Percentiles rank a stretch among this genome's conserved stretches.
phyloP scores from a whole-genome alignment of 208 protist genomes.

The Trypanosomatidae sp. region DNA sequence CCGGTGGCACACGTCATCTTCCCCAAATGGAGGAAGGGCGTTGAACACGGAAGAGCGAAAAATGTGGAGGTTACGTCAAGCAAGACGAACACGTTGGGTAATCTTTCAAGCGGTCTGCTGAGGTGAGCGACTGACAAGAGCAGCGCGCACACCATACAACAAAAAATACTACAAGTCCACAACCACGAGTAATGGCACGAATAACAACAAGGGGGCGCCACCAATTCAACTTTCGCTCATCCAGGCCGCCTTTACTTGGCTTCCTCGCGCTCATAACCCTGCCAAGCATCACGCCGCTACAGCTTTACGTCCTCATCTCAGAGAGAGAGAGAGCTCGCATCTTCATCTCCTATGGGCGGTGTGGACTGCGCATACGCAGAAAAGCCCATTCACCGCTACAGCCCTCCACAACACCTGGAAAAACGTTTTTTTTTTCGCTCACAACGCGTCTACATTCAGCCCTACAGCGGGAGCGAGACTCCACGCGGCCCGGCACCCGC shows the following conservation, averaged over 20 bases:
- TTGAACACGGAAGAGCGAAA: background rate
- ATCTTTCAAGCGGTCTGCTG: background rate
- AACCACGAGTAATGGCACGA: background rate
- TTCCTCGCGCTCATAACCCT: background rate
- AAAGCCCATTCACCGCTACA: no score
- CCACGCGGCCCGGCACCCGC: background rate
- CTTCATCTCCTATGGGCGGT: background rate
- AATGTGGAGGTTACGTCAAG: background rate
- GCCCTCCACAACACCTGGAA: no score
- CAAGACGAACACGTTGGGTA: background rate
- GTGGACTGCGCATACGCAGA: background rate
- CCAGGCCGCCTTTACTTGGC: background rate
- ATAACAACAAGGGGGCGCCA: background rate
- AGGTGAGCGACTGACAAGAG: background rate
- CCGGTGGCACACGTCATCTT: background rate
- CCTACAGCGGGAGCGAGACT: background rate
- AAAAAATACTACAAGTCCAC: background rate
- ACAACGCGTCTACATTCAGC: background rate
- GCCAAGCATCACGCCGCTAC: background rate
- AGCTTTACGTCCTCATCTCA: background rate
- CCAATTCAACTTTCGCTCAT: background rate
- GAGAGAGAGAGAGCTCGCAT: background rate
- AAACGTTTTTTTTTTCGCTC: background rate
- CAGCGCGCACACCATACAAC: background rate
- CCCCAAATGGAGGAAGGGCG: background rate